These are phyloP conservation scores for Entrophospora sp. DNA, from an alignment of 192 early-diverging fungal species.

Conservation along the genomic window DNA sequence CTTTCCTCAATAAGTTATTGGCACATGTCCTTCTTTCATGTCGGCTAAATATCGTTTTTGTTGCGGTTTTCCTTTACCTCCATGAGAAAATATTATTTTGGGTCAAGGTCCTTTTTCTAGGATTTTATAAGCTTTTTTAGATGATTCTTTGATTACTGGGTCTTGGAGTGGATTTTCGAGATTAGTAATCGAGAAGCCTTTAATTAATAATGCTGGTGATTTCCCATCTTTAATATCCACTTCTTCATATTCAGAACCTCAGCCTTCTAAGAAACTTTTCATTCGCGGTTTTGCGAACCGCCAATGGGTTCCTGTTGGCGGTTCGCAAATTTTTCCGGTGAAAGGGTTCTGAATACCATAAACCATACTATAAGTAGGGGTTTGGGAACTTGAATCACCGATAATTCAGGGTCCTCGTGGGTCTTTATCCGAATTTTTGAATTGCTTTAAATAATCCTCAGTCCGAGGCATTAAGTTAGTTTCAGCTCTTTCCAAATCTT, in stretches of 20 bases:
- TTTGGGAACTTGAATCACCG: neutral
- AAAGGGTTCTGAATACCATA: neutral
- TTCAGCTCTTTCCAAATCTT: neutral
- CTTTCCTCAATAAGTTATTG: neutral
- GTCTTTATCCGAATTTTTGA: slow-evolving; percentile 1
- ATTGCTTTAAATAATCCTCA: neutral
- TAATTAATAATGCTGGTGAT: neutral
- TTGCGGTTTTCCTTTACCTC: neutral
- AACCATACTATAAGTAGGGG: neutral
- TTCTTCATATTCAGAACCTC: neutral
- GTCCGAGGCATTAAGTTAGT: neutral
- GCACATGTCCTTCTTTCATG: neutral
- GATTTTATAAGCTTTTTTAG: neutral
- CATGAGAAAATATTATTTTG: neutral
- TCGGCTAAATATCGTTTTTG: neutral
- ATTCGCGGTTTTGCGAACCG: neutral
- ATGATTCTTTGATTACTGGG: neutral
- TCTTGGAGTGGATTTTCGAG: neutral
- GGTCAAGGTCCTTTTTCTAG: neutral
- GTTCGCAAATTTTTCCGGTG: neutral
- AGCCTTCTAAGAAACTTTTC: neutral
- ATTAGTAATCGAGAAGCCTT: too few relatives aligned
- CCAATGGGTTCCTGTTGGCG: neutral
- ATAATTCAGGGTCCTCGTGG: neutral
- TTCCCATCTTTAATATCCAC: neutral